Percentiles rank a stretch among this genome's conserved stretches.
phyloP scores from a whole-genome alignment of 106 monocot species.

The Dendrobium chrysotoxum region DNA sequence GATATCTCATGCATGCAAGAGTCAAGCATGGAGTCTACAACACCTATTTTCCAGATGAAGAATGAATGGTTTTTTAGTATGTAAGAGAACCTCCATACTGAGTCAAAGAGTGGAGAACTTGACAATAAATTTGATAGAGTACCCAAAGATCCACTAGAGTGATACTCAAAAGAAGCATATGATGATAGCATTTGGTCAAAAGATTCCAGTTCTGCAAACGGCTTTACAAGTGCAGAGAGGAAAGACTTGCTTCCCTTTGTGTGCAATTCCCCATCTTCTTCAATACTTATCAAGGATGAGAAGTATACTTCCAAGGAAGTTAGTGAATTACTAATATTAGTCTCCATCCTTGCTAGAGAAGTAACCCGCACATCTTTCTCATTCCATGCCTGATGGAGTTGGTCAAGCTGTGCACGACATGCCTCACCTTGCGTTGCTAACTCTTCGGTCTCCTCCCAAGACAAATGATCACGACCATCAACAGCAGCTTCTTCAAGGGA shows the following conservation, averaged over 20 bases:
- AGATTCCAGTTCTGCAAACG: constrained; percentile 68
- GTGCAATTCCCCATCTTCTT: constrained; percentile 31
- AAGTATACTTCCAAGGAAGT: constrained; percentile 55
- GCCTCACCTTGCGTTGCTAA: constrained; percentile 86
- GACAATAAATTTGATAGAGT: constrained; percentile 27
- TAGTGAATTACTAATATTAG: constrained; percentile 51
- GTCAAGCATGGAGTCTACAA: constrained; percentile 73
- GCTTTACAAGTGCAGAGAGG: constrained; percentile 54
- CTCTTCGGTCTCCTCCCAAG: constrained; percentile 99
- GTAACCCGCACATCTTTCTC: constrained; percentile 55
- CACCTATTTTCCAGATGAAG: constrained; percentile 86
- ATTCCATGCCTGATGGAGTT: constrained; percentile 78
- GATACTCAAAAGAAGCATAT: constrained; percentile 23
- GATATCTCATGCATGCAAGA: constrained; percentile 79
- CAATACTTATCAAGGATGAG: constrained; percentile 43
- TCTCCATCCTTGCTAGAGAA: constrained; percentile 65
- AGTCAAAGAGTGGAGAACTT: constrained; percentile 41
- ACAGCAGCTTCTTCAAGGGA: constrained; percentile 80
- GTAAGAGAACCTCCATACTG: constrained; percentile 45
- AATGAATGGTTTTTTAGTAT: constrained; percentile 61
- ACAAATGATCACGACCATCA: constrained; percentile 72
- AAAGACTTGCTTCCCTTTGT: constrained; percentile 45
- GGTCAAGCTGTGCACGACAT: constrained; percentile 78
- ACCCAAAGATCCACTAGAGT: constrained; percentile 20
- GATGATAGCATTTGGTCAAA: constrained; percentile 50